These are phyloP conservation scores for Saccharomycopsis malanga DNA, from an alignment of 805 yeast species.

Conservation along the genomic window DNA sequence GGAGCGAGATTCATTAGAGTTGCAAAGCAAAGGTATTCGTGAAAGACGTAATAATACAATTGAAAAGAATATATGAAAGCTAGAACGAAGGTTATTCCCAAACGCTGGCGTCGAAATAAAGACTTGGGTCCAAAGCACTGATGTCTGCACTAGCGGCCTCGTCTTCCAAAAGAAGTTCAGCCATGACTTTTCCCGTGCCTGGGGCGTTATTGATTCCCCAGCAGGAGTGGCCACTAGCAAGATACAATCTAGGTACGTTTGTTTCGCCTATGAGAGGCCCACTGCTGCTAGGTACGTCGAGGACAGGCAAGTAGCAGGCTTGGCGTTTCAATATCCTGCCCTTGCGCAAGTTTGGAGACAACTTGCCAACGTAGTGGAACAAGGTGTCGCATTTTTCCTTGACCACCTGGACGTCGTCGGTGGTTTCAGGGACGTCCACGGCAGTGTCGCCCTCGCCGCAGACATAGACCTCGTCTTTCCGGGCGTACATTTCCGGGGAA, in stretches of 20 bases:
- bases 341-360: conserved; percentile 59
- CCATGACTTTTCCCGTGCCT: conserved; percentile 88
- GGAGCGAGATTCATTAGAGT: no score
- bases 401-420: conserved; percentile 87
- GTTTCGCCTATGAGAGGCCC: conserved; percentile 96
- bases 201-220: conserved; percentile 99
- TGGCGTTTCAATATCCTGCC: conserved; percentile 79
- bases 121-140: conserved; percentile 74
- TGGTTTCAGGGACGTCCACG: conserved; percentile 86
- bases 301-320: conserved; percentile 92
- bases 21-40: no score
- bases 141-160: conserved; percentile 70
- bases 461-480: conserved; percentile 91
- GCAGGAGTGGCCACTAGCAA: conserved; percentile 94
- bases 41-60: no score
- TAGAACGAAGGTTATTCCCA: no score
- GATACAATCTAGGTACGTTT: conserved; percentile 64
- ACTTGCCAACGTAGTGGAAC: conserved; percentile 69
- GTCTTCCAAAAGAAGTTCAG: conserved; percentile 83
- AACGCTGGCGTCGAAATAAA: conserved; percentile 71
- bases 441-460: conserved; percentile 96
- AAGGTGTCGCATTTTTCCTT: conserved; percentile 83
- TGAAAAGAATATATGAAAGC: no score
- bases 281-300: conserved; percentile 84
- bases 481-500: conserved; percentile 90